Percentiles rank a stretch among this genome's conserved stretches.
Evolutionary conservation across 2,329 filamentous ascomycete species (phyloP).

Genomic region (Camillea tinctor): DNA sequence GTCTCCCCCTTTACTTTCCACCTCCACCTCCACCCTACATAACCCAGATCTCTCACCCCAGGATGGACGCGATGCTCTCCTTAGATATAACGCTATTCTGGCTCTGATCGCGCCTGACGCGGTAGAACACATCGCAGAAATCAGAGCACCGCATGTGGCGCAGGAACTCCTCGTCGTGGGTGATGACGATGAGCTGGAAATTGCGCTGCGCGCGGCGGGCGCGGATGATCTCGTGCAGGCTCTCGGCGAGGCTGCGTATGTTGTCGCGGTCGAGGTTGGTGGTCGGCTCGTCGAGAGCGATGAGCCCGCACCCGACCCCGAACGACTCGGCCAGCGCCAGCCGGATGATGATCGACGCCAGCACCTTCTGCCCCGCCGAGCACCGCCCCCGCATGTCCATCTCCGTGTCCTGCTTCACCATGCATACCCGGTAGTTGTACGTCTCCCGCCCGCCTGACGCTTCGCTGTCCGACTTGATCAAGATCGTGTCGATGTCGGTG

Average conservation of each 20-base stretch:
- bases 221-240: slow-evolving; percentile 83
- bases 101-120: slow-evolving; percentile 75
- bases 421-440: slow-evolving; percentile 97
- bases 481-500: slow-evolving; percentile 94
- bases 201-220: slow-evolving; percentile 82
- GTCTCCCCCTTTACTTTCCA: too few relatives aligned
- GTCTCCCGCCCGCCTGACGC: slow-evolving; percentile 68
- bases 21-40: background rate
- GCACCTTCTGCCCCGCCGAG: slow-evolving; percentile 93
- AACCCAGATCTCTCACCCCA: slow-evolving; percentile 24
- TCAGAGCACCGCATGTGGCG: slow-evolving; percentile 91
- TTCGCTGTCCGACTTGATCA: slow-evolving; percentile 91
- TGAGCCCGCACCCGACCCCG: slow-evolving; percentile 90
- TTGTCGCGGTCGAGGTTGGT: slow-evolving; percentile 96
- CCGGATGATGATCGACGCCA: slow-evolving; percentile 96
- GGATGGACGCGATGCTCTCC: slow-evolving; percentile 56
- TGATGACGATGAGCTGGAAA: slow-evolving; percentile 98
- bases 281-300: slow-evolving; percentile 95
- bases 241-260: slow-evolving; percentile 82
- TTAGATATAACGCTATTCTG: slow-evolving; percentile 86
- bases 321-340: slow-evolving; percentile 95
- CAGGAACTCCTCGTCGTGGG: slow-evolving; percentile 96
- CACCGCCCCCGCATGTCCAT: slow-evolving; percentile 99
- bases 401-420: slow-evolving; percentile 95
- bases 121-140: slow-evolving; percentile 89